A percentile compares a stretch with the other conserved stretches of the same genome.
Evolutionary conservation across 441 rosid species (phyloP).

Genomic region (Populus hybrid): DNA sequence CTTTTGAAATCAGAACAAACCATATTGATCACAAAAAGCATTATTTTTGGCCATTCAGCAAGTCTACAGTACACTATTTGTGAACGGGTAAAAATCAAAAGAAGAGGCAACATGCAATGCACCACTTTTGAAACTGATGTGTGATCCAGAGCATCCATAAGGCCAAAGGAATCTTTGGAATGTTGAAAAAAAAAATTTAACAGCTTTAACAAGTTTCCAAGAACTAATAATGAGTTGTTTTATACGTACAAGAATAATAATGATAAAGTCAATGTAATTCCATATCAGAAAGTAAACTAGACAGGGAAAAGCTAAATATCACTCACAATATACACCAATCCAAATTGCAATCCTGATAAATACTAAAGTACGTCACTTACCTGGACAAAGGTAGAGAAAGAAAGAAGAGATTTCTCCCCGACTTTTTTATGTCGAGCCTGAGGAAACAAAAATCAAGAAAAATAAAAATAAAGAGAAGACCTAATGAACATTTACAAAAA

Average conservation of each 20-base stretch:
- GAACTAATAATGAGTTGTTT: not conserved
- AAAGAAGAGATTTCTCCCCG: conserved; percentile 90
- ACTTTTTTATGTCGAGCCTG: conserved; percentile 74
- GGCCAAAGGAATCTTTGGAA: not conserved
- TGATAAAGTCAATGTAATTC: not conserved
- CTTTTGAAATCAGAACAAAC: not conserved
- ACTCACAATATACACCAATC: not conserved
- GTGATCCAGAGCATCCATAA: not conserved
- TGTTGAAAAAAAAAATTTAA: not conserved
- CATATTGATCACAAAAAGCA: not conserved
- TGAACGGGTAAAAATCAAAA: not conserved
- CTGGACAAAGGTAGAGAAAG: conserved; percentile 71
- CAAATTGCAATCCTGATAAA: conserved; percentile 11
- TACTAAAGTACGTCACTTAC: conserved; percentile 43
- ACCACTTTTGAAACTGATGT: not conserved
- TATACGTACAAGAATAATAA: not conserved
- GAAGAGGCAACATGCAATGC: not conserved
- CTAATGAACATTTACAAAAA: not conserved
- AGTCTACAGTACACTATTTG: not conserved
- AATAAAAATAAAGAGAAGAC: not conserved
- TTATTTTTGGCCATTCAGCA: not conserved
- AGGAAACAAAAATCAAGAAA: conserved; percentile 14
- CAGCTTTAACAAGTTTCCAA: not conserved
- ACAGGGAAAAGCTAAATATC: not conserved
- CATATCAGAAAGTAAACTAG: conserved; percentile 1